These are phyloP conservation scores for Pseudogymnoascus sp. DNA, from an alignment of 2,329 filamentous ascomycete genomes.

Conservation along the genomic window DNA sequence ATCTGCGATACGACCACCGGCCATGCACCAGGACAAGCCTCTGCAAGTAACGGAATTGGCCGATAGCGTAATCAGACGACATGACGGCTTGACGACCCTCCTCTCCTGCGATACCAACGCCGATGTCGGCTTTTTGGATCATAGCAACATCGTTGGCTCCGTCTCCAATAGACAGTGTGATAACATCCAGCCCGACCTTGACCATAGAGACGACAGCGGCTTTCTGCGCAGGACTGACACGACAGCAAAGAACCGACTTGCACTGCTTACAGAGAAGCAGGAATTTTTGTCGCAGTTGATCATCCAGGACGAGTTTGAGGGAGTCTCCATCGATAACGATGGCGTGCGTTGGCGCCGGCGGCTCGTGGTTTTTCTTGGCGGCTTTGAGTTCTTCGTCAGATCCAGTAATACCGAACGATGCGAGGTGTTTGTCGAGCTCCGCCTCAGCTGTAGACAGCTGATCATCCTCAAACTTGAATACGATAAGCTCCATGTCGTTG, in stretches of 20 bases:
- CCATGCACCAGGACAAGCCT: conserved; percentile 83
- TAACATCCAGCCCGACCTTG: conserved; percentile 87
- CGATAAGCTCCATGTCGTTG: conserved; percentile 95
- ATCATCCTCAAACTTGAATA: conserved; percentile 78
- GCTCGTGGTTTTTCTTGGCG: conserved; percentile 75
- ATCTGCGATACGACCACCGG: conserved; percentile 85
- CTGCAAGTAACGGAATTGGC: conserved; percentile 84
- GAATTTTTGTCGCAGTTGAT: conserved; percentile 82
- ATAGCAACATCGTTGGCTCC: conserved; percentile 95
- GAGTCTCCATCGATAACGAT: conserved; percentile 93
- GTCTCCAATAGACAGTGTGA: conserved; percentile 89
- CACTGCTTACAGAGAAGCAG: conserved; percentile 93
- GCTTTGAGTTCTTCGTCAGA: conserved; percentile 75
- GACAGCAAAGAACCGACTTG: conserved; percentile 90
- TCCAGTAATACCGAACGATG: conserved; percentile 69
- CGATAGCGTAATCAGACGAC: conserved; percentile 93
- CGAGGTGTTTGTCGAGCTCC: conserved; percentile 67
- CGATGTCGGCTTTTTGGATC: conserved; percentile 94
- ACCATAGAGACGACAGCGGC: conserved; percentile 95
- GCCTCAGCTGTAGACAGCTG: conserved; percentile 49
- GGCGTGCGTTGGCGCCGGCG: conserved; percentile 81
- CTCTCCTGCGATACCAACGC: conserved; percentile 87
- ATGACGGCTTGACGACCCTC: conserved; percentile 90
- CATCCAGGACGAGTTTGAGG: conserved; percentile 77
- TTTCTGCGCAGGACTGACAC: conserved; percentile 94